These are phyloP conservation scores for Ogataea philodendri DNA, from an alignment of 805 yeast species.

Conservation along the genomic window DNA sequence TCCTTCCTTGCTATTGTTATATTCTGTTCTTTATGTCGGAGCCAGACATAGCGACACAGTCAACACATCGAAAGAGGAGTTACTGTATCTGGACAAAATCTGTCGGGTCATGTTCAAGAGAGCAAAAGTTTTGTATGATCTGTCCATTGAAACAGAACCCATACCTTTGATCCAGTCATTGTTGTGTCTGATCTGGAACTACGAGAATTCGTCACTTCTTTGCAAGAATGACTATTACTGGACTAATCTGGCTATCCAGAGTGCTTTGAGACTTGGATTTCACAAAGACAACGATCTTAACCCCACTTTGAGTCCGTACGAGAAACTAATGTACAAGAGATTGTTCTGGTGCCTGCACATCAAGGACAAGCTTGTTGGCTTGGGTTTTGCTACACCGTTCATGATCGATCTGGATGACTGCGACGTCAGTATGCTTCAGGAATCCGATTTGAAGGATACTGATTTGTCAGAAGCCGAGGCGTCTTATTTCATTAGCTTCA, in stretches of 20 bases:
- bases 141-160: conserved; percentile 67
- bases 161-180: conserved; percentile 61
- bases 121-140: conserved; percentile 64
- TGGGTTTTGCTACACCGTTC: conserved; percentile 73
- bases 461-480: conserved; percentile 49
- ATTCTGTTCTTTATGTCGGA: conserved; percentile 66
- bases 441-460: conserved; percentile 63
- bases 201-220: conserved; percentile 27
- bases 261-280: conserved; percentile 76
- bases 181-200: conserved; percentile 25
- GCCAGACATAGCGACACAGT: conserved; percentile 58
- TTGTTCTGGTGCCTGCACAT: conserved; percentile 74
- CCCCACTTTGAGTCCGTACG: conserved; percentile 16
- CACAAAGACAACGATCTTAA: conserved; percentile 44
- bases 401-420: conserved; percentile 69
- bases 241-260: conserved; percentile 66
- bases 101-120: conserved; percentile 36
- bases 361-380: conserved; percentile 66
- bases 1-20: conserved; percentile 60
- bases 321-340: conserved; percentile 26
- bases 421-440: conserved; percentile 68
- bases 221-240: conserved; percentile 70
- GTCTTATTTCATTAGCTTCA: conserved; percentile 57
- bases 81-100: conserved; percentile 45
- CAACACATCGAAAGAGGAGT: conserved; percentile 45